phyloP scores from a whole-genome alignment of 164 flowering plant genomes.

The Saururus chinensis region DNA sequence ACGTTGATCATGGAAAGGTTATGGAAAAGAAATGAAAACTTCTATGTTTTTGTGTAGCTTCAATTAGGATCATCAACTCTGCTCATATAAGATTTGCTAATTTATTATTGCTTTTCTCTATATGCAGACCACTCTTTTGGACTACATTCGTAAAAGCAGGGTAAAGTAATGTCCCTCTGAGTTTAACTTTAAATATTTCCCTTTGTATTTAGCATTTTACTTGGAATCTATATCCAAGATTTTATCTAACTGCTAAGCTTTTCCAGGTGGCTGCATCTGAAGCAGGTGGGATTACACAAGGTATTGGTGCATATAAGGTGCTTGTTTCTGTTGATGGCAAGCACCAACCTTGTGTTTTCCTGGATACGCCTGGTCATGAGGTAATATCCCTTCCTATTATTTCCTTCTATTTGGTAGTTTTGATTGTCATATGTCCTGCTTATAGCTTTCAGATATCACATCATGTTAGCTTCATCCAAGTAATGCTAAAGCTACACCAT shows the following conservation, averaged over 20 bases:
- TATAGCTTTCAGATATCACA: background rate
- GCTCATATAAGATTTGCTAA: slow-evolving; percentile 11
- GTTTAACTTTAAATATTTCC: background rate
- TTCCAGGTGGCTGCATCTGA: slow-evolving; percentile 86
- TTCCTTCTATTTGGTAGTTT: background rate
- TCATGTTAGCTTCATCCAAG: no score
- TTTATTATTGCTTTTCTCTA: slow-evolving; percentile 12
- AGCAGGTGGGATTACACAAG: slow-evolving; percentile 98
- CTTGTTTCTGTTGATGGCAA: slow-evolving; percentile 74
- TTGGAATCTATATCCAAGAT: background rate
- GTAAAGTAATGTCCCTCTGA: slow-evolving; percentile 26
- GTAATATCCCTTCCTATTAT: slow-evolving; percentile 18
- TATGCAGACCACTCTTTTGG: slow-evolving; percentile 93
- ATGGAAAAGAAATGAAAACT: slow-evolving; percentile 2
- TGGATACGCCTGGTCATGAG: slow-evolving; percentile 99
- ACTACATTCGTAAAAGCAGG: slow-evolving; percentile 82
- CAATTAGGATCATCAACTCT: background rate
- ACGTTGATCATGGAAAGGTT: slow-evolving; percentile 98
- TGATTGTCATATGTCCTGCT: background rate
- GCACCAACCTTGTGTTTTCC: slow-evolving; percentile 72
- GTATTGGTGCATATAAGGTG: slow-evolving; percentile 93
- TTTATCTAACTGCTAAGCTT: slow-evolving; percentile 8
- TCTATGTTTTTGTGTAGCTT: background rate
- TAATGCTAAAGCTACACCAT: no score
- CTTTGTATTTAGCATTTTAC: background rate